Conservation (phyloP, 2,329 filamentous ascomycete genomes). For the Leptographium flavum region DNA sequence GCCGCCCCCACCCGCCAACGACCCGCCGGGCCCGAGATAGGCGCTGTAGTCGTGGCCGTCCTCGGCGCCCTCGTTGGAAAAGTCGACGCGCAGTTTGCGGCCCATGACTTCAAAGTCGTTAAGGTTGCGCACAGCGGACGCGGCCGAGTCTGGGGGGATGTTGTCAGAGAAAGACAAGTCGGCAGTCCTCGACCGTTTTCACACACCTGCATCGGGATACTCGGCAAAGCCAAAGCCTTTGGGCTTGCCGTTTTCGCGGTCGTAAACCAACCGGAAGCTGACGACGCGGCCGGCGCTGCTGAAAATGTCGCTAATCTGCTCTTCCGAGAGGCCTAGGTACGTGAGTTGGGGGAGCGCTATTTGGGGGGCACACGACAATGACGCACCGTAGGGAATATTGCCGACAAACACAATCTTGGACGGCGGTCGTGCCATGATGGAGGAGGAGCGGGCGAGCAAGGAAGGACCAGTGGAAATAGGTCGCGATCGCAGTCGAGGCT, state of each 20-base stretch:
- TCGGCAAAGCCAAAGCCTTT: constrained; percentile 97
- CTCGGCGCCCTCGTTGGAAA: constrained; percentile 79
- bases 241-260: constrained; percentile 83
- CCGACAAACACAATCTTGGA: constrained; percentile 74
- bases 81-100: constrained; percentile 86
- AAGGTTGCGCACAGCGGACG: constrained; percentile 85
- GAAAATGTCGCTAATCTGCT: constrained; percentile 91
- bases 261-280: constrained; percentile 87
- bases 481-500: too few species aligned
- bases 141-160: constrained; percentile 50
- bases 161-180: not conserved
- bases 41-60: constrained; percentile 40
- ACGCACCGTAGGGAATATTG: constrained; percentile 65
- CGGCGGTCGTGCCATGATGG: constrained; percentile 44
- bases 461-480: not conserved
- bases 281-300: constrained; percentile 79
- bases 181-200: constrained; percentile 6
- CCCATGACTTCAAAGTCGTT: constrained; percentile 95
- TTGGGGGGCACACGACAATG: not conserved
- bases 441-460: not conserved
- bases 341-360: not conserved
- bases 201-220: constrained; percentile 72
- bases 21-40: not conserved
- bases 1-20: not conserved
- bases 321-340: constrained; percentile 73